Evolutionary conservation across 495 filamentous ascomycete species (phyloP).

Genomic region (Extremus antarcticus): DNA sequence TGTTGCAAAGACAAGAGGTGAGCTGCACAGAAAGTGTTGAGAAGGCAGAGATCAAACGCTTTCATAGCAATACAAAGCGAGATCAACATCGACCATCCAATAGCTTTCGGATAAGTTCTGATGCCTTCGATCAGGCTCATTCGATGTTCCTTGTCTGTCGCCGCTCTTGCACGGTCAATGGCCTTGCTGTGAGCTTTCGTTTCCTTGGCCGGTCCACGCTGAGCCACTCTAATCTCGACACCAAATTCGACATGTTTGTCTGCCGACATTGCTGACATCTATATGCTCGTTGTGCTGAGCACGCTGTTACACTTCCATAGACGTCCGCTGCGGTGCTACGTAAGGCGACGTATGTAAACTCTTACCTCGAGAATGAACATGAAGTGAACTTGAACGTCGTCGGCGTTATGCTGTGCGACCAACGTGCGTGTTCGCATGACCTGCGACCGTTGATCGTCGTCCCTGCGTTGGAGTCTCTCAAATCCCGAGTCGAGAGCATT

Average conservation of each 20-base stretch:
- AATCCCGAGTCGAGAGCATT: background rate
- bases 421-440: background rate
- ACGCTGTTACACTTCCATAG: too few species aligned
- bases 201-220: background rate
- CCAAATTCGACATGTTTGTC: background rate
- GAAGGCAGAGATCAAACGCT: background rate
- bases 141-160: conserved; percentile 27
- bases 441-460: background rate
- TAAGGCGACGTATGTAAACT: too few species aligned
- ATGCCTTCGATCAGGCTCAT: conserved; percentile 28
- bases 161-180: conserved; percentile 18
- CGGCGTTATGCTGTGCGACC: background rate
- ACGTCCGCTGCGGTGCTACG: too few species aligned
- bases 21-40: conserved; percentile 37
- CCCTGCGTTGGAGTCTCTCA: background rate
- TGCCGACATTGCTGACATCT: too few species aligned
- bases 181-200: background rate
- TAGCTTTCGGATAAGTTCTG: conserved; percentile 46
- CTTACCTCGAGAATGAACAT: too few species aligned
- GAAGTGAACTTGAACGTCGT: background rate
- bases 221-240: background rate
- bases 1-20: too few species aligned
- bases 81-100: conserved; percentile 50
- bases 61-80: conserved; percentile 56
- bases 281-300: too few species aligned